Evolutionary conservation across 2,329 filamentous ascomycete genomes (phyloP), one percentile per base, ranked within the genome.

Genomic region (Xylaria polymorpha): DNA sequence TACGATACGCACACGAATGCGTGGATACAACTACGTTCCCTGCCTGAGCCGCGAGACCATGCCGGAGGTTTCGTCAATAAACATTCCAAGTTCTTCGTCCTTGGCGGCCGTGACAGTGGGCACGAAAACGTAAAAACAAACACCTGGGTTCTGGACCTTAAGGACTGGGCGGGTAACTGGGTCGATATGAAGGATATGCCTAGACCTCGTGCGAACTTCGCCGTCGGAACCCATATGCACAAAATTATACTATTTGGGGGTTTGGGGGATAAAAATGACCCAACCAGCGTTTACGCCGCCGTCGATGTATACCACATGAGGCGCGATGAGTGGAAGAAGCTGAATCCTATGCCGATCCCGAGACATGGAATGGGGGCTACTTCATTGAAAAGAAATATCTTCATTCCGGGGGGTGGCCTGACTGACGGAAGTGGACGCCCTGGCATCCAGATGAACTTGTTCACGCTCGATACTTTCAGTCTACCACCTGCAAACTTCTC

Each of bases 351-450:
- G 37, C 9, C 15, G 5, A 8, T 46, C 3, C 60, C 48, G 6
- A 55, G 60, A 62, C 60, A 62, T 44, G 37, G 59, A 3, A n/a
- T 61, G 32, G 43, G 25, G 4, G 43, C 58, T 1, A 15, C 14
- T 15, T 51, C 58, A 14, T 14, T 43, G 15, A 39, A 9, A n/a
- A 7, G 25, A 2, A 32, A 18, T 44, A 43, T 22, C 10, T 55
- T 29, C 20, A 62, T 43, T 8, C 8, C 46, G 39, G 46, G 59
- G 10, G 46, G 59, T 20, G 59, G 59, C 22, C 15, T 61, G 20
- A 1, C 20, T 10, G n/a, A 20, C 3, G 59, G 32, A 61, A 20
- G 44, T 25, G 46, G 0, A 4, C 14, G 18, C 10, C 44, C 59
- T 29, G 9, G 2, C n/a, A 32, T 32, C 22, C 9, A 20, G 32